phyloP scores from a whole-genome alignment of 2,329 filamentous ascomycete genomes.

The Biscogniauxia mediterranea region DNA sequence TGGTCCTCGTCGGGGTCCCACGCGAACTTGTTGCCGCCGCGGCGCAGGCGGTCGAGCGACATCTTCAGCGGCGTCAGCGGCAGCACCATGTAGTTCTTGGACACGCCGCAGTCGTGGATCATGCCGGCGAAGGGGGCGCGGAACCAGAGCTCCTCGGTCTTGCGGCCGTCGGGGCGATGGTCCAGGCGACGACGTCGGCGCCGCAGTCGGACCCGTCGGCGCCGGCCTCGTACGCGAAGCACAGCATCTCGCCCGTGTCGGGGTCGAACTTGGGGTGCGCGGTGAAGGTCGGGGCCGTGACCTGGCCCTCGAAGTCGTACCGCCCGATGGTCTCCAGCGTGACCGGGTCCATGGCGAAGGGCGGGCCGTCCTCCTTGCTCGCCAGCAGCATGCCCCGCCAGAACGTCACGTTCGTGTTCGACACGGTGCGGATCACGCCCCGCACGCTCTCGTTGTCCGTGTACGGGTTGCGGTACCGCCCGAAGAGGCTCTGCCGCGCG shows the following conservation, averaged over 20 bases:
- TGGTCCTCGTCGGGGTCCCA: constrained; percentile 55
- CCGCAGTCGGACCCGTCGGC: constrained; percentile 42
- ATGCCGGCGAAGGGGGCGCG: constrained; percentile 51
- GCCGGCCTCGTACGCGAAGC: constrained; percentile 50
- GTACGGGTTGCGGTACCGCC: constrained; percentile 56
- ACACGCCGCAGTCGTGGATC: constrained; percentile 50
- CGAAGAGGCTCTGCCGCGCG: constrained; percentile 42
- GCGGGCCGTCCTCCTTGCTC: constrained; percentile 53
- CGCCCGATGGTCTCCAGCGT: constrained; percentile 49
- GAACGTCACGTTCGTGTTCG: constrained; percentile 60
- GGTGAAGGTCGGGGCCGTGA: constrained; percentile 46
- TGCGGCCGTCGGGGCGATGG: constrained; percentile 42
- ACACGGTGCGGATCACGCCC: constrained; percentile 53
- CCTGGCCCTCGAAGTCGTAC: constrained; percentile 52
- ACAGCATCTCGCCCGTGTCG: constrained; percentile 49
- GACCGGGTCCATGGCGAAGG: constrained; percentile 49
- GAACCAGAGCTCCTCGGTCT: constrained; percentile 48
- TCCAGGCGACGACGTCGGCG: constrained; percentile 45
- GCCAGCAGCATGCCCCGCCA: constrained; percentile 56
- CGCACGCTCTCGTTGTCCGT: constrained; percentile 55
- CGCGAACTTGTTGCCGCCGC: constrained; percentile 49
- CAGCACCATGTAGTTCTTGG: constrained; percentile 46
- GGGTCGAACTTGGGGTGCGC: constrained; percentile 55
- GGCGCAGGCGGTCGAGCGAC: constrained; percentile 41
- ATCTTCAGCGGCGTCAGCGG: constrained; percentile 49